Percentiles rank a stretch among this genome's conserved stretches.
These are phyloP conservation scores for Wickerhamiella australiensis DNA, from an alignment of 805 yeast species.

Conservation along the genomic window DNA sequence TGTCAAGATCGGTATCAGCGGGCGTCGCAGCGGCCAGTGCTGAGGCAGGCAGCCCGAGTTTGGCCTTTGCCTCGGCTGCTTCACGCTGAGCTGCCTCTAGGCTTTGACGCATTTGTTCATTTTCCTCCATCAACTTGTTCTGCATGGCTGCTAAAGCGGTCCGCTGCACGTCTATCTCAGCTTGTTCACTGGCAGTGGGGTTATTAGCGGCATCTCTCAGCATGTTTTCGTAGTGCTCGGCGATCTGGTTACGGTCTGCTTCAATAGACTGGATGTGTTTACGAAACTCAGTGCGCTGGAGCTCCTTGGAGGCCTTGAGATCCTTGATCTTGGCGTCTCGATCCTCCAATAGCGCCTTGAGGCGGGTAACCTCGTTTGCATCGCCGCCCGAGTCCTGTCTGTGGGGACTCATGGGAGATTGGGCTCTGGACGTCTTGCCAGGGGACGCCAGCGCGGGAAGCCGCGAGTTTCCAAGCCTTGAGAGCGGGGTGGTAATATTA, in stretches of 20 bases:
- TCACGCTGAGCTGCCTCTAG: conserved; percentile 16
- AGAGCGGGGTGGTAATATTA: conserved; percentile 14
- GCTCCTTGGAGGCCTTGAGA: conserved; percentile 24
- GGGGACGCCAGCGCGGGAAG: background rate
- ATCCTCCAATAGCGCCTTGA: conserved; percentile 22
- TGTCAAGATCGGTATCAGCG: conserved; percentile 15
- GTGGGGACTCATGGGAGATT: background rate
- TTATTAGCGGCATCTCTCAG: conserved; percentile 18
- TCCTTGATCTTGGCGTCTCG: conserved; percentile 24
- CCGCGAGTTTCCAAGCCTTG: conserved; percentile 8
- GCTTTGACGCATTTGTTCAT: conserved; percentile 18
- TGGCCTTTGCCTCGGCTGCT: conserved; percentile 16
- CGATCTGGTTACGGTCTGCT: conserved; percentile 13
- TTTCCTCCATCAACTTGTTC: conserved; percentile 26
- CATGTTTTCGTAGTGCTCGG: conserved; percentile 20
- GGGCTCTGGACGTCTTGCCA: background rate
- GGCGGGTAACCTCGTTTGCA: conserved; percentile 19
- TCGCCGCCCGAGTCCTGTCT: conserved; percentile 17
- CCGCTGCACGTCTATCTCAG: conserved; percentile 22
- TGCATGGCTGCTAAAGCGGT: conserved; percentile 29
- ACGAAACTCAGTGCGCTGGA: conserved; percentile 27
- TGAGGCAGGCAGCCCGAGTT: conserved; percentile 6
- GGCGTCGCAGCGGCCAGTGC: background rate
- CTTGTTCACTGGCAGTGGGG: background rate
- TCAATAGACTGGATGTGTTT: conserved; percentile 15